phyloP scores from a whole-genome alignment of 2,329 filamentous ascomycete genomes.

The Nemania sp. region DNA sequence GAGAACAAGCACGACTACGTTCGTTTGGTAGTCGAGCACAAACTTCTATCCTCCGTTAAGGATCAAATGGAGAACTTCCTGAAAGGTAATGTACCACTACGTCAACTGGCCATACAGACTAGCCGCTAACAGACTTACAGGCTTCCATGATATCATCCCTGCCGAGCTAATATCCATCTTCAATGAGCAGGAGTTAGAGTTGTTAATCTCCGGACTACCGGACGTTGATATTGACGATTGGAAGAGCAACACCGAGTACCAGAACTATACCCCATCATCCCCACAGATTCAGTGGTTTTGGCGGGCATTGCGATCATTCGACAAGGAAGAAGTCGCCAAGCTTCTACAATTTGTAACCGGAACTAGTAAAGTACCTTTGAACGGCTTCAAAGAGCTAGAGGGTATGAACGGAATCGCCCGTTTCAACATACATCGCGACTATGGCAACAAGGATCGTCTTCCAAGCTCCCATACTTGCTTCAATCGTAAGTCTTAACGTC shows the following conservation, averaged over 20 bases:
- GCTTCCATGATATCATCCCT: slow-evolving; percentile 98
- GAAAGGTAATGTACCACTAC: slow-evolving; percentile 68
- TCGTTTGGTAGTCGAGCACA: slow-evolving; percentile 92
- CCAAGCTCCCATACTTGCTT: slow-evolving; percentile 99
- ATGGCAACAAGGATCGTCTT: slow-evolving; percentile 93
- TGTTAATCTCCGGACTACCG: slow-evolving; percentile 94
- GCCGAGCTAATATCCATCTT: slow-evolving; percentile 96
- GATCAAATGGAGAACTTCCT: slow-evolving; percentile 95
- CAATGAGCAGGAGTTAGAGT: slow-evolving; percentile 96
- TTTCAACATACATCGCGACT: slow-evolving; percentile 99
- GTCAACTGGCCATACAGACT: slow-evolving; percentile 19
- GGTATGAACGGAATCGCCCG: slow-evolving; percentile 98
- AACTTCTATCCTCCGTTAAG: slow-evolving; percentile 89
- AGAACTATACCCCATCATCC: slow-evolving; percentile 94
- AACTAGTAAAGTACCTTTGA: slow-evolving; percentile 97
- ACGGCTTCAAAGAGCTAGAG: slow-evolving; percentile 98
- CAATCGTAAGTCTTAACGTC: slow-evolving; percentile 80
- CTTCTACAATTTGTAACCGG: slow-evolving; percentile 97
- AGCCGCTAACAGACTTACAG: slow-evolving; percentile 57
- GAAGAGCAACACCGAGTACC: slow-evolving; percentile 99
- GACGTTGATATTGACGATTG: slow-evolving; percentile 99
- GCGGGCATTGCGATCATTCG: slow-evolving; percentile 95
- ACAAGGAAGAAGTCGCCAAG: slow-evolving; percentile 98
- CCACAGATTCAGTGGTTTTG: slow-evolving; percentile 99
- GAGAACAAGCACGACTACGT: slow-evolving; percentile 99